Base-by-base conservation (phyloP, 2,329 filamentous ascomycete genomes). In the Neofusicoccum cordaticola region DNA sequence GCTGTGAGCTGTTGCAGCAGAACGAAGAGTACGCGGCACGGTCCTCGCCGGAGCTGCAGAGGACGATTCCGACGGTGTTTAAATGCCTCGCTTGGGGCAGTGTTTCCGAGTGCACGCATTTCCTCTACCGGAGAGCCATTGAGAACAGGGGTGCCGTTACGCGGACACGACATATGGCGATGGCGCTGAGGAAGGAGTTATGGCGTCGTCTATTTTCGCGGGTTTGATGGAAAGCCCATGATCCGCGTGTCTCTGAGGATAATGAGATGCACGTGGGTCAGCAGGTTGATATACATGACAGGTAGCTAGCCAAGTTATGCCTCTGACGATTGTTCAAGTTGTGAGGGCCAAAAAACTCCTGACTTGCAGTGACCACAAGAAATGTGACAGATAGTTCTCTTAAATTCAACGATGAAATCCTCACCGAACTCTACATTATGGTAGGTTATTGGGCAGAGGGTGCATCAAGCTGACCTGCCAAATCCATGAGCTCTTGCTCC, bases 31-130 rank as follows among this genome's bases (percentile, higher is more conserved):
- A 31, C 27, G 27, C 27, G 27, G 4, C 27, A 4, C 7, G 39
- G 15, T 37, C 17, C 15, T 37, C 7, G 61, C 87, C 52, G 2
- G 50, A 52, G 19, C 11, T 17, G 2, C 17, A 37, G 50, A 37
- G 37, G 17, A 31, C 31, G 12, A 37, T 35, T 5, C 62, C 62
- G 31, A 45, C 22, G 19, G 69, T 67, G 4, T 64, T 58, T n/a
- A 87, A 87, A 74, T 84, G 82, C 68, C 80, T 83, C 8, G 82
- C 82, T 3, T 87, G 85, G 84, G 85, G 85, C 0, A 79, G 74
- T 7, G 80, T 86, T 77, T 76, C 78, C 3, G 91, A 97, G 79
- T 97, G 93, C 77, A 87, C 96, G 69, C 90, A 91, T 73, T 96
- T 90, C 75, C 76, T 90, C 35, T 69, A 86, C 37, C 73, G 85